These are phyloP conservation scores for Metrosideros polymorpha DNA, from an alignment of 441 rosid genomes.

Conservation along the genomic window DNA sequence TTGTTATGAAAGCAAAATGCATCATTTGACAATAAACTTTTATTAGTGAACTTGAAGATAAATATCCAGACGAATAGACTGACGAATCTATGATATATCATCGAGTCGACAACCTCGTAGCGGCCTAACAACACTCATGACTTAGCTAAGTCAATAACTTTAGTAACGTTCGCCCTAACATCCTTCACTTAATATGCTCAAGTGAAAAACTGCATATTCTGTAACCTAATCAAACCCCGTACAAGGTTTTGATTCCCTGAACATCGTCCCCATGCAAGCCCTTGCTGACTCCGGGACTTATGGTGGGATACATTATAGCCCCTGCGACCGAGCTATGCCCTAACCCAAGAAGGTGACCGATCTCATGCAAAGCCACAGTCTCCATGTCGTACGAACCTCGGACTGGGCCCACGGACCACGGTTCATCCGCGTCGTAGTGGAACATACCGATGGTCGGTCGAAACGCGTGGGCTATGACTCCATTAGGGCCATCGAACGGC, in stretches of 20 bases:
- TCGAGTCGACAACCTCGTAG: neutral
- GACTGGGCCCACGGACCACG: neutral
- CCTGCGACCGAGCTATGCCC: neutral
- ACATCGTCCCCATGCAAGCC: neutral
- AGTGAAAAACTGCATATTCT: neutral
- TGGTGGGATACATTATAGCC: neutral
- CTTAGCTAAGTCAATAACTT: neutral
- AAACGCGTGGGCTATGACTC: slow-evolving; percentile 9
- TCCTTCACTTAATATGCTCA: neutral
- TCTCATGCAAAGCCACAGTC: slow-evolving; percentile 3
- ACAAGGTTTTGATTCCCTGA: neutral
- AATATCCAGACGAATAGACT: neutral
- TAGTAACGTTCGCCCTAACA: neutral
- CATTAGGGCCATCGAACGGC: slow-evolving; percentile 7
- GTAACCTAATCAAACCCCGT: neutral
- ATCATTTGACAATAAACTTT: neutral
- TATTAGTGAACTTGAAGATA: neutral
- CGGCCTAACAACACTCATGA: neutral
- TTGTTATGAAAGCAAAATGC: neutral
- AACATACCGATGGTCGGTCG: slow-evolving; percentile 7
- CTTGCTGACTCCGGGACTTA: neutral
- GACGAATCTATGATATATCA: neutral
- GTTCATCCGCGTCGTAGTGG: slow-evolving; percentile 19
- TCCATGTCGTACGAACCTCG: neutral
- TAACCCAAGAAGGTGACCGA: slow-evolving; percentile 4